phyloP scores from a whole-genome alignment of 148 eudicot genomes.

The Amaranthus hypochondriacus region DNA sequence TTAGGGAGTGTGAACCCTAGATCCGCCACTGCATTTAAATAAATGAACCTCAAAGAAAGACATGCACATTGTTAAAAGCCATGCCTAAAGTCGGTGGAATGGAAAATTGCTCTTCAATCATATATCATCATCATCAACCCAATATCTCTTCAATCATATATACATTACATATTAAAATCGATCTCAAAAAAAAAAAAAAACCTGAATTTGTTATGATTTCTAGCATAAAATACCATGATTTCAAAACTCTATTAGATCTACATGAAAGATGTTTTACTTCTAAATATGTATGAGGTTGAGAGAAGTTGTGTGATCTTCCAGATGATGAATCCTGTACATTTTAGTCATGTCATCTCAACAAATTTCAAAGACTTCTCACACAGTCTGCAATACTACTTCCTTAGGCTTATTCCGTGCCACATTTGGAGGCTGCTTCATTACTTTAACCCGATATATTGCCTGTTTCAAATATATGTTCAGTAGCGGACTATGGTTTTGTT shows the following conservation, averaged over 20 bases:
- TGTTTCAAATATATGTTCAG: slow-evolving; percentile 13
- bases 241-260: slow-evolving; percentile 9
- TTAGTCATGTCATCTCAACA: slow-evolving; percentile 1
- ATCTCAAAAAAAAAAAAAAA: not conserved
- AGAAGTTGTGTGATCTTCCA: slow-evolving; percentile 6
- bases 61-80: no score
- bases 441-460: slow-evolving; percentile 61
- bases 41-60: no score
- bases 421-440: slow-evolving; percentile 29
- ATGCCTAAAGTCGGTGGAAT: no score
- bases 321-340: slow-evolving; percentile 30
- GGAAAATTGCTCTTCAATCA: no score
- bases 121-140: not conserved
- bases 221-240: not conserved
- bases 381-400: slow-evolving; percentile 34
- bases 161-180: not conserved
- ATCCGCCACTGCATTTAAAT: no score
- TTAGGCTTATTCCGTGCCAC: slow-evolving; percentile 23
- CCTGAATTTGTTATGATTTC: not conserved
- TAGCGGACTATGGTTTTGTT: not conserved
- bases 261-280: not conserved
- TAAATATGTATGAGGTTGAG: slow-evolving; percentile 7
- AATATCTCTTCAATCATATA: not conserved
- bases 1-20: no score
- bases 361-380: not conserved